Conservation (phyloP, 768 basidiomycete genomes). For the Trametes elegans region DNA sequence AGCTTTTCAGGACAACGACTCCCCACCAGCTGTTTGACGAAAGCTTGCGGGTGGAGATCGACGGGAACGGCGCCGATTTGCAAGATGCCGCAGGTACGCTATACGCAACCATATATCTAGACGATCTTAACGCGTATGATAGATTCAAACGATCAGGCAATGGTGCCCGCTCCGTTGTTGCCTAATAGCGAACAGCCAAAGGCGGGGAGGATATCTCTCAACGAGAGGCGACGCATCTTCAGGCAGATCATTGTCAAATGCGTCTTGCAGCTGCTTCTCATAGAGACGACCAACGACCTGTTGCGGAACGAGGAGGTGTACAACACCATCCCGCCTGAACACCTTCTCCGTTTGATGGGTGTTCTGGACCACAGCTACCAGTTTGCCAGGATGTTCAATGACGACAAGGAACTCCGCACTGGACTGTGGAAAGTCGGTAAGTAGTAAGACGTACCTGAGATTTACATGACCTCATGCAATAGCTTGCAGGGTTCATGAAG, state of each 20-base stretch:
- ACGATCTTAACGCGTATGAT: slow-evolving; percentile 11
- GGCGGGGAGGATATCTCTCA: slow-evolving; percentile 52
- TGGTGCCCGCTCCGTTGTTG: slow-evolving; percentile 87
- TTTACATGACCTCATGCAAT: not conserved
- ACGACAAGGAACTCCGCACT: slow-evolving; percentile 94
- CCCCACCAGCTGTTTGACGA: slow-evolving; percentile 98
- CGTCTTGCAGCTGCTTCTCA: slow-evolving; percentile 91
- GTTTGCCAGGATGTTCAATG: slow-evolving; percentile 96
- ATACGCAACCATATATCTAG: not conserved
- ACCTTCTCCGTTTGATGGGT: slow-evolving; percentile 90
- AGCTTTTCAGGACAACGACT: slow-evolving; percentile 96
- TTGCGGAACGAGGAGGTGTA: slow-evolving; percentile 92
- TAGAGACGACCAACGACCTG: slow-evolving; percentile 96
- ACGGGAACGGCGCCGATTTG: slow-evolving; percentile 52
- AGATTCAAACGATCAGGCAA: slow-evolving; percentile 66
- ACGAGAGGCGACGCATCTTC: slow-evolving; percentile 83
- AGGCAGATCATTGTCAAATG: slow-evolving; percentile 99
- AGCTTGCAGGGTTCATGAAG: slow-evolving; percentile 89
- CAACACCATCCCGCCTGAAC: slow-evolving; percentile 89
- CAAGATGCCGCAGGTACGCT: slow-evolving; percentile 41
- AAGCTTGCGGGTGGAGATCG: slow-evolving; percentile 80
- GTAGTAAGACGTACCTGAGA: slow-evolving; percentile 34
- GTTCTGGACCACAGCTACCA: slow-evolving; percentile 97
- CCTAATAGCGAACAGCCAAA: slow-evolving; percentile 59
- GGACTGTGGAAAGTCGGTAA: slow-evolving; percentile 99